A percentile compares a stretch with the other conserved stretches of the same genome.
phyloP scores from a whole-genome alignment of 345 rosid genomes.

The Odontarrhena argentea region DNA sequence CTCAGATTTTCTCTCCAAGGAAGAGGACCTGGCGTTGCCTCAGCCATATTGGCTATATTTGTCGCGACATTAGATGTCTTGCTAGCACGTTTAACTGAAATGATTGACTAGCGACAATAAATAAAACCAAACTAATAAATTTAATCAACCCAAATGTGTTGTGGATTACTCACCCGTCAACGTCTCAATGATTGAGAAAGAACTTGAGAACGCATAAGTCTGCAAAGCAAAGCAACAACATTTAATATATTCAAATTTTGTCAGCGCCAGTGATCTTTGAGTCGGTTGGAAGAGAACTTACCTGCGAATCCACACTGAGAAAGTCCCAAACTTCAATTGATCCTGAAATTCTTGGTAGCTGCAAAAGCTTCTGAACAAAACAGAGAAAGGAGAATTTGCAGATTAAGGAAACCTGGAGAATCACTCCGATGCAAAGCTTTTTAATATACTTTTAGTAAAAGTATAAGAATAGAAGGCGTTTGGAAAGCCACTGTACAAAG shows the following conservation, averaged over 20 bases:
- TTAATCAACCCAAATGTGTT: constrained; percentile 23
- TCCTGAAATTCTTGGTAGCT: constrained; percentile 87
- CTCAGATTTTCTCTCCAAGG: constrained; percentile 47
- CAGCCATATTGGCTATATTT: constrained; percentile 46
- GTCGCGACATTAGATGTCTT: constrained; percentile 58
- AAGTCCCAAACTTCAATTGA: constrained; percentile 99
- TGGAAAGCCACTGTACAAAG: constrained; percentile 20
- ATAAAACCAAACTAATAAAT: constrained; percentile 10
- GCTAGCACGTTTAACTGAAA: constrained; percentile 58
- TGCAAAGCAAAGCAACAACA: constrained; percentile 51
- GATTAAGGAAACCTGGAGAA: constrained; percentile 23
- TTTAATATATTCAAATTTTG: constrained; percentile 16
- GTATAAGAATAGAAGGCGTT: constrained; percentile 13
- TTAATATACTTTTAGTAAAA: constrained; percentile 22
- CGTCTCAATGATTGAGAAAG: constrained; percentile 92
- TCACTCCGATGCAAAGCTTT: constrained; percentile 25
- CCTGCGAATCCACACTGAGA: constrained; percentile 98
- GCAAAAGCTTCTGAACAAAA: constrained; percentile 76
- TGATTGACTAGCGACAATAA: constrained; percentile 14
- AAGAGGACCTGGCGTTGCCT: constrained; percentile 43
- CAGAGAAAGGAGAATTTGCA: constrained; percentile 24
- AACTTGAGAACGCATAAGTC: constrained; percentile 91
- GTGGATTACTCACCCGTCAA: constrained; percentile 63
- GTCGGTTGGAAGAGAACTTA: constrained; percentile 40
- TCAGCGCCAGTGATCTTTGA: constrained; percentile 18